These are phyloP conservation scores for Camellia sinensis DNA, from an alignment of 148 eudicot species.

Conservation along the genomic window DNA sequence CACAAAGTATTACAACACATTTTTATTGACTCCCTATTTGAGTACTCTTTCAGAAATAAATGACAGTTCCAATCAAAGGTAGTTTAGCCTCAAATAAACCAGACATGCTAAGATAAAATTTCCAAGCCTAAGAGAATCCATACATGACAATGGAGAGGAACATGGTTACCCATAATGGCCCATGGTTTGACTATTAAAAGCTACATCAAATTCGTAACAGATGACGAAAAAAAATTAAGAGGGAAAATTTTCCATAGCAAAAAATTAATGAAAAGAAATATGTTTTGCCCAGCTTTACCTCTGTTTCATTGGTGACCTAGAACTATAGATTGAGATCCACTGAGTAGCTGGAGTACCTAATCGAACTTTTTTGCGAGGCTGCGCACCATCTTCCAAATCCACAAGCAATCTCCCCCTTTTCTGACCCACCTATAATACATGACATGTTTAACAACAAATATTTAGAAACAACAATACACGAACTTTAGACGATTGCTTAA, in stretches of 20 bases:
- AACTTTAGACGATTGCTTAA: background rate
- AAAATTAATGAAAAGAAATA: too few relatives aligned
- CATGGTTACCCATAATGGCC: background rate
- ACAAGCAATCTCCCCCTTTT: slow-evolving; percentile 41
- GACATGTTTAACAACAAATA: background rate
- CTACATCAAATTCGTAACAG: background rate
- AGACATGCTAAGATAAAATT: background rate
- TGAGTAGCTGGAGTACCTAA: slow-evolving; percentile 47
- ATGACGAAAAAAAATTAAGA: background rate
- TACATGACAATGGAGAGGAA: background rate
- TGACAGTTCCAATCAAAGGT: background rate
- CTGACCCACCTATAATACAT: slow-evolving; percentile 41
- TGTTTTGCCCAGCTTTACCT: slow-evolving; percentile 22
- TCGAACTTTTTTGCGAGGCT: slow-evolving; percentile 44
- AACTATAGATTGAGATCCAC: slow-evolving; percentile 49
- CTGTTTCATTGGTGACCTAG: slow-evolving; percentile 45
- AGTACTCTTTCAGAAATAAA: background rate
- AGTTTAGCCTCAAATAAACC: background rate
- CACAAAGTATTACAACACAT: too few relatives aligned
- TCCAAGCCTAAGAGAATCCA: background rate
- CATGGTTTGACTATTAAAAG: background rate
- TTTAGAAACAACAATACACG: background rate
- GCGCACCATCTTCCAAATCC: slow-evolving; percentile 39
- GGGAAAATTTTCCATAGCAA: background rate
- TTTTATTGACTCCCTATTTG: too few relatives aligned